A percentile compares a stretch with the other conserved stretches of the same genome.
These are phyloP conservation scores for Backusella tarrabulga DNA, from an alignment of 192 early-diverging fungal species.

Conservation along the genomic window DNA sequence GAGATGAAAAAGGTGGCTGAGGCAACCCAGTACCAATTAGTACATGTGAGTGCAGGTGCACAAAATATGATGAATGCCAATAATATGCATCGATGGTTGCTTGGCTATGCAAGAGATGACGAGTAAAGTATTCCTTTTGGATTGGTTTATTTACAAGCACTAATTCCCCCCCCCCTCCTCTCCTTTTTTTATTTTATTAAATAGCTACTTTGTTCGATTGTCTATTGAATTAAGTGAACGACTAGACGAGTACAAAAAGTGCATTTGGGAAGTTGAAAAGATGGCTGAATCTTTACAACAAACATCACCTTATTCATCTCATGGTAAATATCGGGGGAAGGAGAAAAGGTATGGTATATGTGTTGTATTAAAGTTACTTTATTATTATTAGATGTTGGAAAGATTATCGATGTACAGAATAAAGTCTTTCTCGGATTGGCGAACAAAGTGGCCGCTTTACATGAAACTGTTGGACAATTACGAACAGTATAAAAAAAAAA, in stretches of 20 bases:
- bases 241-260: constrained; percentile 20
- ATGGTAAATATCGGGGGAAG: neutral
- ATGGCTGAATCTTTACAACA: constrained; percentile 18
- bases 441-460: constrained; percentile 15
- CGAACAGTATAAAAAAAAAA: neutral
- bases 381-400: constrained; percentile 19
- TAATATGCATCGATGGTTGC: too few relatives aligned
- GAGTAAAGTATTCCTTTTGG: too few relatives aligned
- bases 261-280: constrained; percentile 31
- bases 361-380: neutral
- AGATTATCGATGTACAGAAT: constrained; percentile 26
- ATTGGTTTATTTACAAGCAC: too few relatives aligned
- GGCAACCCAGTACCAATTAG: too few relatives aligned
- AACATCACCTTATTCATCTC: constrained; percentile 9
- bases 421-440: constrained; percentile 24
- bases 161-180: too few relatives aligned
- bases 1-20: too few relatives aligned
- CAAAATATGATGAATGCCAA: too few relatives aligned
- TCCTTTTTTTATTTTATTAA: too few relatives aligned
- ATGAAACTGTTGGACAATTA: constrained; percentile 10
- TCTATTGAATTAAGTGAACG: neutral
- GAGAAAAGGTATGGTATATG: neutral
- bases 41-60: too few relatives aligned
- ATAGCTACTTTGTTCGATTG: too few relatives aligned
- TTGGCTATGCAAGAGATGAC: too few relatives aligned